A percentile compares a stretch with the other conserved stretches of the same genome.
phyloP scores from a whole-genome alignment of 805 yeast genomes.

The Vanderwaltozyma tropicalis region DNA sequence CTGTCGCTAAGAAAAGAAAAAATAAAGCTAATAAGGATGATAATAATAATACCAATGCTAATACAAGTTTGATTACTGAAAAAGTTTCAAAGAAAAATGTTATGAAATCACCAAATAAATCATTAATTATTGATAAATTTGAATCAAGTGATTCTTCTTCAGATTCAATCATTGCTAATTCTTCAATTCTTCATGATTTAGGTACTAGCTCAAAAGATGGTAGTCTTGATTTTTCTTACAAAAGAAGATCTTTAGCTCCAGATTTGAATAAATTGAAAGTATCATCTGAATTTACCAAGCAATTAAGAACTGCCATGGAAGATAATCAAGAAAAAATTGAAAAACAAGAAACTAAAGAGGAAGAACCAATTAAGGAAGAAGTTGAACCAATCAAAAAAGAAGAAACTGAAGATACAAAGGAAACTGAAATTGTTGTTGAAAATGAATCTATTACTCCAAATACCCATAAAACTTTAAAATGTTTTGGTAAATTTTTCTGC shows the following conservation, averaged over 20 bases:
- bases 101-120: conserved; percentile 15
- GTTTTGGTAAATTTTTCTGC: conserved; percentile 1
- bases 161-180: conserved; percentile 5
- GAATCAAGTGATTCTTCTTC: conserved; percentile 13
- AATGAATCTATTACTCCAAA: too few species aligned
- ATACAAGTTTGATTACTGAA: conserved; percentile 8
- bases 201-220: too few species aligned
- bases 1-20: not conserved
- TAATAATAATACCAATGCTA: not conserved
- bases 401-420: not conserved
- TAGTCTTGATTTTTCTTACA: not conserved
- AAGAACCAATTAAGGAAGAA: not conserved
- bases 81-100: conserved; percentile 20
- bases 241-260: conserved; percentile 19
- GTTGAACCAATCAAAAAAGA: not conserved
- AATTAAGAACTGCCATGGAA: conserved; percentile 19
- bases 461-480: not conserved
- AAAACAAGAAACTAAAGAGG: not conserved
- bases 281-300: conserved; percentile 30
- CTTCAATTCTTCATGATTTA: not conserved
- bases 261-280: conserved; percentile 27
- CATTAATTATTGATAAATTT: conserved; percentile 15
- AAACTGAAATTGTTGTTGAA: not conserved
- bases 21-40: not conserved
- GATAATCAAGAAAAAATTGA: conserved; percentile 1